These are phyloP conservation scores for Pseudocercospora vitis DNA, from an alignment of 2,329 filamentous ascomycete species.

Conservation along the genomic window DNA sequence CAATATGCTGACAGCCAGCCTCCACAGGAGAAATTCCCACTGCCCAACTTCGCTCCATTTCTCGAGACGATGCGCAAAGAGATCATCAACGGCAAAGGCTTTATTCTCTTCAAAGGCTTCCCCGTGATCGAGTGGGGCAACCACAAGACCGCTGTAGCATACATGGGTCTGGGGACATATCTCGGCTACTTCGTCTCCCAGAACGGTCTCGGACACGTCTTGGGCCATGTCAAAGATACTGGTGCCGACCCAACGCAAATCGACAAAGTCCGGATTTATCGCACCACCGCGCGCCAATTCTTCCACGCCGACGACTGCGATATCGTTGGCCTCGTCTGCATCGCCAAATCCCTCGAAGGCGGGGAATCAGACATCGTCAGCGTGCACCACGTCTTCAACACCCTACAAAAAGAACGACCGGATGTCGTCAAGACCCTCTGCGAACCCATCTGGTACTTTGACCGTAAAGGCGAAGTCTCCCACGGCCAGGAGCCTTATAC, in stretches of 20 bases:
- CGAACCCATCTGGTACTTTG: conserved; percentile 84
- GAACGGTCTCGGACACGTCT: conserved; percentile 79
- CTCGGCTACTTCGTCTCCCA: conserved; percentile 86
- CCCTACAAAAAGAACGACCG: conserved; percentile 69
- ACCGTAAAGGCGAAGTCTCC: conserved; percentile 81
- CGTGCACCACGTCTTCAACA: conserved; percentile 79
- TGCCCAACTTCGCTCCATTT: conserved; percentile 57
- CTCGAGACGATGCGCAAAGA: conserved; percentile 61
- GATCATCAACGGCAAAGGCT: conserved; percentile 81
- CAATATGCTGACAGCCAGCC: neutral
- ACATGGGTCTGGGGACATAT: conserved; percentile 80
- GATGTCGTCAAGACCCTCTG: conserved; percentile 76
- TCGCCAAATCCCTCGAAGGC: conserved; percentile 74
- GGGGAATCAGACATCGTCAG: conserved; percentile 82
- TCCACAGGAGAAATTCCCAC: conserved; percentile 56
- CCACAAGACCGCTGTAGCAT: conserved; percentile 80
- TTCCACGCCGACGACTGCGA: conserved; percentile 84
- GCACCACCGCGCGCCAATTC: conserved; percentile 81
- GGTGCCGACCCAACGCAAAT: conserved; percentile 79
- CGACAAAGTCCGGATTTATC: conserved; percentile 85
- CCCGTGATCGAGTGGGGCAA: conserved; percentile 74
- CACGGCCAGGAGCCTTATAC: conserved; percentile 62
- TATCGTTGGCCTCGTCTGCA: conserved; percentile 78
- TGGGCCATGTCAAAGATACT: conserved; percentile 87
- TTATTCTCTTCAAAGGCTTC: conserved; percentile 85